These are phyloP conservation scores for Pestalotiopsis sp. DNA, from an alignment of 2,329 filamentous ascomycete genomes.

Conservation along the genomic window DNA sequence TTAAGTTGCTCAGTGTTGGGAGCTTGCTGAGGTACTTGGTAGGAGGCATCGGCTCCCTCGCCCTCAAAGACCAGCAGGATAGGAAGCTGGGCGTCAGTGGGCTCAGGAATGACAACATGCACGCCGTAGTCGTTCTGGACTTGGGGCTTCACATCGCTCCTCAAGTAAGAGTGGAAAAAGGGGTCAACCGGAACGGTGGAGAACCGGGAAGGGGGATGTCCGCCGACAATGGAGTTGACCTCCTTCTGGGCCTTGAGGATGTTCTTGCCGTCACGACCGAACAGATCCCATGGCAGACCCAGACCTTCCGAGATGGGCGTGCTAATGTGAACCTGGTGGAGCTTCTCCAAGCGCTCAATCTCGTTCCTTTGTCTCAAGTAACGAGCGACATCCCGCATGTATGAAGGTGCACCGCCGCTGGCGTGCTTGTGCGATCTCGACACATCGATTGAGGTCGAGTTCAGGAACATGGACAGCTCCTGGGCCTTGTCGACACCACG, in stretches of 20 bases:
- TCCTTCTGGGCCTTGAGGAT: conserved; percentile 75
- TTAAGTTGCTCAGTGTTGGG: conserved; percentile 53
- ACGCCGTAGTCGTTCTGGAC: conserved; percentile 74
- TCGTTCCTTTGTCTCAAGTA: conserved; percentile 84
- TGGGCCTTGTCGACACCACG: conserved; percentile 81
- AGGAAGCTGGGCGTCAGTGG: conserved; percentile 59
- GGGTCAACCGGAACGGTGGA: conserved; percentile 70
- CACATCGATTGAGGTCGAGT: conserved; percentile 81
- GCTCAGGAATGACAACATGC: conserved; percentile 71
- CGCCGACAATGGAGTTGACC: conserved; percentile 73
- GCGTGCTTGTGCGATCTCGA: conserved; percentile 77
- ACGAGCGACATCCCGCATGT: conserved; percentile 84
- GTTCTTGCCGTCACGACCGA: conserved; percentile 84
- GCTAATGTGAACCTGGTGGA: conserved; percentile 86
- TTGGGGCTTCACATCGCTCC: conserved; percentile 63
- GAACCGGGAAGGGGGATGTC: conserved; percentile 75
- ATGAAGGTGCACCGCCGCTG: conserved; percentile 71
- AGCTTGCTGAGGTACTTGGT: conserved; percentile 57
- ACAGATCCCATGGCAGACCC: conserved; percentile 83
- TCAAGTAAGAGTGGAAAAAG: conserved; percentile 78
- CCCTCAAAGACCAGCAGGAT: conserved; percentile 78
- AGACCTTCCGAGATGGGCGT: conserved; percentile 72
- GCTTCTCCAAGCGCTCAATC: conserved; percentile 78
- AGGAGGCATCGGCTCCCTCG: conserved; percentile 47
- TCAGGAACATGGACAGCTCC: conserved; percentile 86